Evolutionary conservation across 139 green algal genomes (phyloP).

Genomic region (Tetraselmis striata): DNA sequence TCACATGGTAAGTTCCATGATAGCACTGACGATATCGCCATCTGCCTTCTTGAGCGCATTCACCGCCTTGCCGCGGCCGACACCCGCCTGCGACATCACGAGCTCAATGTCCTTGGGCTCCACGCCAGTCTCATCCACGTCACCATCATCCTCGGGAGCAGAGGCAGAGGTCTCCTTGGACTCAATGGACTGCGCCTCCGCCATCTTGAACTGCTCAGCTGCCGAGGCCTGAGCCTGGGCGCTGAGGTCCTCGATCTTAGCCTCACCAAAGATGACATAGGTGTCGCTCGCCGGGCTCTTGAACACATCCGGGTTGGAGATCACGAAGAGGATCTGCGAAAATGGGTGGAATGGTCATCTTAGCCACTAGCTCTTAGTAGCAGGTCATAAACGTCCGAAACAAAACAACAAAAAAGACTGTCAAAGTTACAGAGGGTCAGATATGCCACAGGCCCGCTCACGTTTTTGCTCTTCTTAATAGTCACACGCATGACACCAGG

Average conservation of each 20-base stretch:
- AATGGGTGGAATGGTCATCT: background rate
- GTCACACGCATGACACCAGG: slow-evolving; percentile 84
- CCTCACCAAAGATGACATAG: slow-evolving; percentile 99
- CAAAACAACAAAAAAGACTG: no score
- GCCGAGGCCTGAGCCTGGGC: slow-evolving; percentile 68
- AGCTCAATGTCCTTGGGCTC: slow-evolving; percentile 99
- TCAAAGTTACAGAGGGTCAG: no score
- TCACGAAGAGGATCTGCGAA: slow-evolving; percentile 95
- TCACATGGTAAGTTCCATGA: slow-evolving; percentile 90
- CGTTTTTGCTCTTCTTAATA: slow-evolving; percentile 98
- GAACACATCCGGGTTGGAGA: slow-evolving; percentile 94
- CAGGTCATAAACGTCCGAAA: background rate
- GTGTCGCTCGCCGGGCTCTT: slow-evolving; percentile 92
- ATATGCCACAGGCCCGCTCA: no score
- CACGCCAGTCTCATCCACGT: slow-evolving; percentile 90
- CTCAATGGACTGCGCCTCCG: slow-evolving; percentile 14
- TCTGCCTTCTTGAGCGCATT: slow-evolving; percentile 85
- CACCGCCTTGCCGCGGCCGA: slow-evolving; percentile 81
- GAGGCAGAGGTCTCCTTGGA: slow-evolving; percentile 10
- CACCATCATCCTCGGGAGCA: slow-evolving; percentile 61
- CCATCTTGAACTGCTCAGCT: slow-evolving; percentile 79
- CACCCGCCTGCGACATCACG: slow-evolving; percentile 94
- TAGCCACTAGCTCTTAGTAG: background rate
- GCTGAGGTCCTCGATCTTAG: slow-evolving; percentile 97
- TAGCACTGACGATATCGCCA: slow-evolving; percentile 94